phyloP scores from a whole-genome alignment of 2,329 filamentous ascomycete species.

The Colletotrichum endophyticum region DNA sequence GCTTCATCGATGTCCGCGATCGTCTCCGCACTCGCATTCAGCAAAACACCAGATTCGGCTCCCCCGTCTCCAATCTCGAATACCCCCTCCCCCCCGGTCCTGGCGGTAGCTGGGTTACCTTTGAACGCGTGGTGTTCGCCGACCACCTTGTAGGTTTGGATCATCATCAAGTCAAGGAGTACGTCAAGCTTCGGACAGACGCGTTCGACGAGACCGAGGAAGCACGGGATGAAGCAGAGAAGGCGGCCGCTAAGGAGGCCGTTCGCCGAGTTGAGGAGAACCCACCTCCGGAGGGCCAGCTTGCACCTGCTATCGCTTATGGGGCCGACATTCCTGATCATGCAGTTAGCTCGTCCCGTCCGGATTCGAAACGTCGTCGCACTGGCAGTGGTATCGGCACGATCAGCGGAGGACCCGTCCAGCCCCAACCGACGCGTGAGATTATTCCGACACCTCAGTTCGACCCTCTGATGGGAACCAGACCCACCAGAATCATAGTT shows the following conservation, averaged over 20 bases:
- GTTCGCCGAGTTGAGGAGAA: conserved; percentile 47
- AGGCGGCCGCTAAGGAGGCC: conserved; percentile 51
- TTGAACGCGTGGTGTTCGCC: conserved; percentile 64
- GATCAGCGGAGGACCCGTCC: conserved; percentile 30
- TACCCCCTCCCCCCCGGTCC: conserved; percentile 61
- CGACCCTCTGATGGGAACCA: conserved; percentile 54
- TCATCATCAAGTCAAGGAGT: conserved; percentile 66
- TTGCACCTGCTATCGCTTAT: conserved; percentile 54
- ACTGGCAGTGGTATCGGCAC: conserved; percentile 40
- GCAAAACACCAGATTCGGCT: conserved; percentile 50
- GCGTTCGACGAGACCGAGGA: conserved; percentile 39
- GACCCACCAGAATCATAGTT: conserved; percentile 62
- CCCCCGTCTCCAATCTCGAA: conserved; percentile 38
- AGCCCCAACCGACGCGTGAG: conserved; percentile 1
- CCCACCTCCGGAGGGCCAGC: conserved; percentile 46
- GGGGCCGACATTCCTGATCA: conserved; percentile 54
- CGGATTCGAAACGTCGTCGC: conserved; percentile 54
- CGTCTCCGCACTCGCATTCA: conserved; percentile 65
- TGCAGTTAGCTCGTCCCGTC: conserved; percentile 32
- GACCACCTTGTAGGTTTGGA: conserved; percentile 60
- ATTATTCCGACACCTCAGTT: conserved; percentile 18
- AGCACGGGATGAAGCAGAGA: conserved; percentile 42
- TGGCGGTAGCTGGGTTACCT: conserved; percentile 69
- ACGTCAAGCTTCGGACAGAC: conserved; percentile 59
- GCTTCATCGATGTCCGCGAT: conserved; percentile 67